Evolutionary conservation across 495 filamentous ascomycete genomes (phyloP), one percentile per base, ranked within the genome.

Genomic region (Talaromyces nanjingensis): DNA sequence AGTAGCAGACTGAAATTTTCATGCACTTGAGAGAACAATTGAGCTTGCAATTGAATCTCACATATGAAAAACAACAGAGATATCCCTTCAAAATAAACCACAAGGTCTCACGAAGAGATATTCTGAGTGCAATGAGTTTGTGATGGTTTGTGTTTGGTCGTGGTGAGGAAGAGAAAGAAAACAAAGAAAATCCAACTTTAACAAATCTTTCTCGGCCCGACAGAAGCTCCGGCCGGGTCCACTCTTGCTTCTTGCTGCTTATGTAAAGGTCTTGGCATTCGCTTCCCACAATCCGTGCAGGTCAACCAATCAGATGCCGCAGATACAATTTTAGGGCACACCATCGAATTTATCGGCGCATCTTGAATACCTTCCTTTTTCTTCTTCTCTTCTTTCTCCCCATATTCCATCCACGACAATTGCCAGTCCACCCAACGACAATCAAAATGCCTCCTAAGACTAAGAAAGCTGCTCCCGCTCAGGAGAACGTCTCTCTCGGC

Each of bases 401-500:
- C 70, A 75, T 78, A 76, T 77, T 80, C 74, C 76, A 77, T 77
- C 68, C 72, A 74, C 37, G 66, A 71, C 70, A 71, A 74, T 67
- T 70, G 71, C 72, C 37, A 71, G 63, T 59, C 63, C 57, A 69
- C 73, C 68, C 45, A 49, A 71, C 68, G 70, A 68, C 67, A 63
- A 65, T 70, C 80, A 89, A 72, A 74, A 91, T 91, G 89, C 81
- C 90, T 80, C 89, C 89, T 73, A 94, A 96, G 87, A 84, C 82
- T 72, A 93, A 92, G 80, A 80, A 86, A 74, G 77, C 83, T 77
- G 85, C 88, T 71, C 84, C 84, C 67, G 82, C 83, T 59, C 86
- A 92, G 79, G 96, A 98, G 87, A 98, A 98, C 83, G 91, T 98
- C 86, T 92, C 91, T 81, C 90, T 98, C 68, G 94, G 94, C 69